phyloP scores from a whole-genome alignment of 1,284 basidiomycete species.

The Termitomyces sp. region DNA sequence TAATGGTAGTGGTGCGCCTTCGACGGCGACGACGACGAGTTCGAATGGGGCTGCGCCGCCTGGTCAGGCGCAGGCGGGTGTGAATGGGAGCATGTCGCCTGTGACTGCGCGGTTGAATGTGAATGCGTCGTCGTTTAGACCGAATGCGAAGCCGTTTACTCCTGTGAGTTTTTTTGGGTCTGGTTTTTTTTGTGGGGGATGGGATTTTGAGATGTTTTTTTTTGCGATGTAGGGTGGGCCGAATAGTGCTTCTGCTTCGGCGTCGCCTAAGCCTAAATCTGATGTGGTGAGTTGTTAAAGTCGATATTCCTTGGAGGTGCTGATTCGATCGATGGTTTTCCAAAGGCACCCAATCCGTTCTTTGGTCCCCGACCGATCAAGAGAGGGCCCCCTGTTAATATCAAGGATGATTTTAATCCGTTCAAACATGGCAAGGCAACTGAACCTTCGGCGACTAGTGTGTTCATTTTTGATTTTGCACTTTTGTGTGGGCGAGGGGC shows the following conservation, averaged over 20 bases:
- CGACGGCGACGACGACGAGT: too few species aligned
- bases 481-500: background rate
- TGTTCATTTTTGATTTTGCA: constrained; percentile 28
- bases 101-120: constrained; percentile 57
- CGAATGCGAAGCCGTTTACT: constrained; percentile 80
- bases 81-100: constrained; percentile 39
- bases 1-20: constrained; percentile 19
- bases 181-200: constrained; percentile 21
- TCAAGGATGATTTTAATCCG: constrained; percentile 93
- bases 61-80: constrained; percentile 26
- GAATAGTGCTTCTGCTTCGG: constrained; percentile 41
- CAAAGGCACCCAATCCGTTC: constrained; percentile 70
- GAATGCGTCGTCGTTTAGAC: constrained; percentile 76
- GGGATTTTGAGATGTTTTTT: too few species aligned
- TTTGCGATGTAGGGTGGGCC: constrained; percentile 47
- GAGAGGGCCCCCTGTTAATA: constrained; percentile 65
- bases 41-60: constrained; percentile 8
- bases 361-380: constrained; percentile 78
- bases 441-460: constrained; percentile 69
- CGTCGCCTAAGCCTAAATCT: constrained; percentile 57
- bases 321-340: constrained; percentile 1
- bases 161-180: constrained; percentile 55
- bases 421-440: constrained; percentile 83
- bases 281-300: constrained; percentile 37
- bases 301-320: too few species aligned